These are phyloP conservation scores for Incumbomyces lentus DNA, from an alignment of 2,329 filamentous ascomycete species.

Conservation along the genomic window DNA sequence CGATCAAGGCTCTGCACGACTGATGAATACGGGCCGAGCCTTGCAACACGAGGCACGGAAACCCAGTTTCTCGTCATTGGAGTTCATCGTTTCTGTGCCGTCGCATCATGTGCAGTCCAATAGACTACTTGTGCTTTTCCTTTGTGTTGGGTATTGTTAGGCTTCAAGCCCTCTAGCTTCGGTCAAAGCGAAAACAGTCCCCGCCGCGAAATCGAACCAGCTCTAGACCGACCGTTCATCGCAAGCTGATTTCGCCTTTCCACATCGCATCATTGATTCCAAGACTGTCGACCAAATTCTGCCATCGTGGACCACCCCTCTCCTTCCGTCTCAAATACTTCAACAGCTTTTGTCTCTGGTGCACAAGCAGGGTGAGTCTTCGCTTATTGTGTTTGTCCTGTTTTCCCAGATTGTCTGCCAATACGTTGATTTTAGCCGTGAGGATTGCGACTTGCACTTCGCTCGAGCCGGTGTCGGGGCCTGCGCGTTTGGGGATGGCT, in stretches of 20 bases:
- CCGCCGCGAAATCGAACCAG: too few species aligned
- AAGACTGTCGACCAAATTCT: slow-evolving; percentile 70
- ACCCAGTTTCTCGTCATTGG: too few species aligned
- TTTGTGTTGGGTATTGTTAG: too few species aligned
- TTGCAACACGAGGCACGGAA: too few species aligned
- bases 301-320: slow-evolving; percentile 81
- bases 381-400: slow-evolving; percentile 93
- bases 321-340: slow-evolving; percentile 82
- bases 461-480: slow-evolving; percentile 84
- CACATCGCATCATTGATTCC: slow-evolving; percentile 81
- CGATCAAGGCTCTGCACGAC: too few species aligned
- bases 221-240: neutral
- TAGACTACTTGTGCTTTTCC: too few species aligned
- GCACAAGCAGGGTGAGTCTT: slow-evolving; percentile 73
- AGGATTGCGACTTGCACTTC: slow-evolving; percentile 97
- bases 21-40: too few species aligned
- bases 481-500: slow-evolving; percentile 49
- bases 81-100: too few species aligned
- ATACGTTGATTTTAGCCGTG: slow-evolving; percentile 79
- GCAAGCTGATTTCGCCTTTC: slow-evolving; percentile 73
- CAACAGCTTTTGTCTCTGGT: slow-evolving; percentile 79
- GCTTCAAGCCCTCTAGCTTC: too few species aligned
- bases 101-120: too few species aligned
- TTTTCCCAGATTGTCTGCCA: slow-evolving; percentile 61
- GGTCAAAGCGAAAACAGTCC: too few species aligned